Evolutionary conservation across 2,329 filamentous ascomycete genomes (phyloP).

Genomic region (Trichoderma sp.): DNA sequence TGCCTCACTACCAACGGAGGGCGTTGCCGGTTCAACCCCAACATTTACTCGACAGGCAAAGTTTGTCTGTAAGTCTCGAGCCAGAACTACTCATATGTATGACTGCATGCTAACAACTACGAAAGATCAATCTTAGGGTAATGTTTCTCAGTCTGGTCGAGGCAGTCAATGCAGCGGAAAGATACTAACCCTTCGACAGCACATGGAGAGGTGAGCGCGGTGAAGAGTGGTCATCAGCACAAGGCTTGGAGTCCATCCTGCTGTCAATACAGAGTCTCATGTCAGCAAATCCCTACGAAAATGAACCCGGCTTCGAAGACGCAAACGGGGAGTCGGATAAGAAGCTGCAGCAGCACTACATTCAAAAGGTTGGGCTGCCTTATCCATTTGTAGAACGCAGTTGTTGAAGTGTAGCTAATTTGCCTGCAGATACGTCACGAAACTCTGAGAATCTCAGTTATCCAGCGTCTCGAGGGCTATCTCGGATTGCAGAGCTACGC

Average conservation of each 20-base stretch:
- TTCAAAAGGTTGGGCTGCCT: slow-evolving; percentile 62
- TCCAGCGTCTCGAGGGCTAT: slow-evolving; percentile 80
- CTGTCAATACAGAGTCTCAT: slow-evolving; percentile 96
- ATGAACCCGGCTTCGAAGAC: slow-evolving; percentile 91
- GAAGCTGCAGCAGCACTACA: slow-evolving; percentile 72
- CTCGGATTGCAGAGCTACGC: slow-evolving; percentile 64
- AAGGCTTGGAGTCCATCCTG: slow-evolving; percentile 90
- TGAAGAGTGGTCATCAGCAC: slow-evolving; percentile 95
- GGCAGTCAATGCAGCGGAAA: neutral
- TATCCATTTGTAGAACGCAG: neutral
- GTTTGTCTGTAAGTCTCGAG: slow-evolving; percentile 75
- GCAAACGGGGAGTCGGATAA: slow-evolving; percentile 69
- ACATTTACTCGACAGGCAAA: slow-evolving; percentile 89
- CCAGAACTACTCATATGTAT: neutral
- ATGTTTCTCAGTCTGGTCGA: slow-evolving; percentile 1
- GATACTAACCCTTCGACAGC: slow-evolving; percentile 48
- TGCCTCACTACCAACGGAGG: slow-evolving; percentile 88
- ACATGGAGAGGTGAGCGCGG: slow-evolving; percentile 91
- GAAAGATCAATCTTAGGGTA: slow-evolving; percentile 83
- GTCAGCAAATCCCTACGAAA: slow-evolving; percentile 91
- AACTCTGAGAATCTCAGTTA: slow-evolving; percentile 80
- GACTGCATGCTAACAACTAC: slow-evolving; percentile 11
- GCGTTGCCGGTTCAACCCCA: slow-evolving; percentile 89
- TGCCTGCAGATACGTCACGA: slow-evolving; percentile 79
- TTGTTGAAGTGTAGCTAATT: slow-evolving; percentile 28